Conservation (phyloP, 306 rosid genomes). For the Begonia fuchsioides region DNA sequence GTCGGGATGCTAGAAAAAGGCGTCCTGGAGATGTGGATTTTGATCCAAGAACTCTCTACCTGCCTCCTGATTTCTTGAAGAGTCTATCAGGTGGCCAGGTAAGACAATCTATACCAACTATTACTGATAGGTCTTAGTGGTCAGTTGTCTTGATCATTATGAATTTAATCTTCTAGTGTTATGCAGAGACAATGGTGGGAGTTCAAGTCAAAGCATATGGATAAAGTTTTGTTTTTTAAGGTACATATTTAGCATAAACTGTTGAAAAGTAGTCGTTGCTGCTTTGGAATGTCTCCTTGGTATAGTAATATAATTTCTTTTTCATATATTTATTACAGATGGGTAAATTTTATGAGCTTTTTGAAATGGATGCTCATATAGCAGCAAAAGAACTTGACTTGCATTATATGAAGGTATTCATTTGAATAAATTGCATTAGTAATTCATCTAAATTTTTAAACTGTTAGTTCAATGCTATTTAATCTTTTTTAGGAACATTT, state of each 20-base stretch:
- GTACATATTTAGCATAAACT: slow-evolving; percentile 16
- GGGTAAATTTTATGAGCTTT: slow-evolving; percentile 95
- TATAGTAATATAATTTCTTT: slow-evolving; percentile 13
- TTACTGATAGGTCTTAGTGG: background rate
- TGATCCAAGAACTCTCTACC: slow-evolving; percentile 67
- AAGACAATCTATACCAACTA: slow-evolving; percentile 1
- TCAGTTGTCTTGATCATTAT: background rate
- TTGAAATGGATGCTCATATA: slow-evolving; percentile 92
- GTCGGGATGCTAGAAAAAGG: slow-evolving; percentile 58
- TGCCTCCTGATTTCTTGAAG: slow-evolving; percentile 61
- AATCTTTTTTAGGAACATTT: no score
- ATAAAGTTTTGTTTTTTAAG: slow-evolving; percentile 91
- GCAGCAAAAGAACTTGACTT: slow-evolving; percentile 77
- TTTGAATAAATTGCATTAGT: slow-evolving; percentile 4
- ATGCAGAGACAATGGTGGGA: slow-evolving; percentile 98
- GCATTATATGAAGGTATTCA: slow-evolving; percentile 81
- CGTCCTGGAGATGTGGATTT: slow-evolving; percentile 55
- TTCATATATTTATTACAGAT: slow-evolving; percentile 38
- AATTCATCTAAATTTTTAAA: background rate
- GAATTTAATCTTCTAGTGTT: background rate
- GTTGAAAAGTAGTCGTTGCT: slow-evolving; percentile 8
- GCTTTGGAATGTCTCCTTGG: slow-evolving; percentile 4
- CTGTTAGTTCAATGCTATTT: background rate
- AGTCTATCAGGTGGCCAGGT: slow-evolving; percentile 77
- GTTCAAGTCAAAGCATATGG: slow-evolving; percentile 92